Conservation (phyloP, 371 early-diverging fungal species). For the Syncephalastrum contaminatum region DNA sequence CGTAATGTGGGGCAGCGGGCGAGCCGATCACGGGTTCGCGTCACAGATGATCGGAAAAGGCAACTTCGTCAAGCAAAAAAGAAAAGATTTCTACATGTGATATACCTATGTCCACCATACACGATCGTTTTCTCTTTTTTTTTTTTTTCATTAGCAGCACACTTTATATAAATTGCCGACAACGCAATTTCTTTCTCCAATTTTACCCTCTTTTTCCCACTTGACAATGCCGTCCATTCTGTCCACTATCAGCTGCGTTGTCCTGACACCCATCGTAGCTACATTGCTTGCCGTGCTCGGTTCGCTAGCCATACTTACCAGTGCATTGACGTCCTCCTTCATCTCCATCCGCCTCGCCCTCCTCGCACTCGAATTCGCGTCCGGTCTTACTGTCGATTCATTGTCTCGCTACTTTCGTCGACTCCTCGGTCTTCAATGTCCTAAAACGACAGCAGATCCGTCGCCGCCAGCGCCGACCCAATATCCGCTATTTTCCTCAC, state of each 20-base stretch:
- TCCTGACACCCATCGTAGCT: constrained; percentile 16
- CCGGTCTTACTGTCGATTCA: constrained; percentile 16
- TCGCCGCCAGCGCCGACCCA: too few species aligned
- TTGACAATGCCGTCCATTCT: constrained; percentile 3
- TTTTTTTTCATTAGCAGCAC: too few species aligned
- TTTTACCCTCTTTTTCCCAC: too few species aligned
- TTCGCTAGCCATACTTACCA: constrained; percentile 15
- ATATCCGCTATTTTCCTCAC: constrained; percentile 5
- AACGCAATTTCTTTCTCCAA: too few species aligned
- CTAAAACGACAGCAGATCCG: constrained; percentile 1
- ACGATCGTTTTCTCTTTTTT: too few species aligned
- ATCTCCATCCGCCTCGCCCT: constrained; percentile 18
- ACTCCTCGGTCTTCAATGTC: not conserved
- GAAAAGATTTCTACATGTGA: too few species aligned
- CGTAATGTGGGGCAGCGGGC: too few species aligned
- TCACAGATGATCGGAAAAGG: too few species aligned
- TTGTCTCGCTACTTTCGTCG: constrained; percentile 7
- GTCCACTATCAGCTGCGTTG: constrained; percentile 7
- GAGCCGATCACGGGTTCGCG: too few species aligned
- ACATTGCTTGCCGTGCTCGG: constrained; percentile 11
- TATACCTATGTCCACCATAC: too few species aligned
- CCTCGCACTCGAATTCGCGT: constrained; percentile 14
- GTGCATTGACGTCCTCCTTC: constrained; percentile 22
- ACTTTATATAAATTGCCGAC: too few species aligned
- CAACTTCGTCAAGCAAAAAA: too few species aligned